Base-by-base conservation (phyloP, 306 rosid genomes). In the Lathyrus aphaca region DNA sequence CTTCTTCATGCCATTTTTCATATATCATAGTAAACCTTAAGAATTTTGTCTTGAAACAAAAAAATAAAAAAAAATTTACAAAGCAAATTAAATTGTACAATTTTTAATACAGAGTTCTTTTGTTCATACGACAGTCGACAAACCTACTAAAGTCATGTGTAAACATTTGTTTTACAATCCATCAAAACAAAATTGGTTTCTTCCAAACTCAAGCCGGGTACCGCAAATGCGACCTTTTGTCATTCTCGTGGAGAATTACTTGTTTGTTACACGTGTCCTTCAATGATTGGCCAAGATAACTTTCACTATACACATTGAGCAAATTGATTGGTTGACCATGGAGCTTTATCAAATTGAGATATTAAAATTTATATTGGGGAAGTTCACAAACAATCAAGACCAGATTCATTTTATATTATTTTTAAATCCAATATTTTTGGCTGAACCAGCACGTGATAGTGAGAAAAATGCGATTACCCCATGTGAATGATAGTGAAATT, bases 241-340 rank as follows among this genome's bases (percentile, higher is more conserved):
- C 30, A 19, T 4, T 3, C 58, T 5, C 30, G 64, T 51, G 58
- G 58, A 51, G 30, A 58, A 32, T 13, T n/a, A 15, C 10, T n/a
- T 30, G 23, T 58, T 58, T 23, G 7, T 4, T 30, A n/a, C 16
- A 16, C 6, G 43, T 59, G 65, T 32, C 65, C n/a, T 15, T 58
- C 12, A 57, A 14, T 30, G 43, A 32, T 17, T 18, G 29, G 48
- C 37, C 17, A 17, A 38, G 6, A 21, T 30, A 43, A 6, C 4
- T 64, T 63, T 18, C n/a, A 17, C 43, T 30, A 10, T 3, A 10
- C 16, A 60, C 23, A 60, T 21, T 8, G 55, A 37, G 27, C 42
- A 17, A 38, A 17, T 17, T 39, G 51, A 5, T 18, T 40, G 18
- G 56, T 64, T 77, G 76, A 72, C 74, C 69, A 23, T 13, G n/a